A percentile compares a stretch with the other conserved stretches of the same genome.
phyloP scores from a whole-genome alignment of 2,329 filamentous ascomycete genomes.

The Monascus ruber region DNA sequence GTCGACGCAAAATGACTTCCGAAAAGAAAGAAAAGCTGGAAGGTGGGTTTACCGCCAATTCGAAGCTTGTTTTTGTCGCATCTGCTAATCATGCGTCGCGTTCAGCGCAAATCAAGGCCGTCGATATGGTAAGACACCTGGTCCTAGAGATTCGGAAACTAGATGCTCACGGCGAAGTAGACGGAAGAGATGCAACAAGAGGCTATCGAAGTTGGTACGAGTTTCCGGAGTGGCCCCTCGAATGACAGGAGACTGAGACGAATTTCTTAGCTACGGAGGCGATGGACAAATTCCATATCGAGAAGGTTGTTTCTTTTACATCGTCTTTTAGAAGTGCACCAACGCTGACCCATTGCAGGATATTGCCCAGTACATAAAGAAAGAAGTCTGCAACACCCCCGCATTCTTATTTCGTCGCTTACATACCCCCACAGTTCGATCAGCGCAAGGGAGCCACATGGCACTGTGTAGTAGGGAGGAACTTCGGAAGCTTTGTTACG shows the following conservation, averaged over 20 bases:
- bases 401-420: constrained; percentile 8
- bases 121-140: constrained; percentile 70
- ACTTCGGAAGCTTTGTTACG: constrained; percentile 98
- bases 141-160: constrained; percentile 3
- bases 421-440: constrained; percentile 59
- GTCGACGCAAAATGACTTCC: constrained; percentile 28
- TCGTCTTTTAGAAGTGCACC: neutral
- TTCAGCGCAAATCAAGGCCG: constrained; percentile 90
- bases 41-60: constrained; percentile 38
- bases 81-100: constrained; percentile 8
- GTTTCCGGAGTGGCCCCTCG: neutral
- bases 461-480: constrained; percentile 97
- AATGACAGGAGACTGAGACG: constrained; percentile 11
- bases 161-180: constrained; percentile 38
- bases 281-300: constrained; percentile 60
- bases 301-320: constrained; percentile 46
- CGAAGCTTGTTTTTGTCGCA: neutral
- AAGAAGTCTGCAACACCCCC: constrained; percentile 51
- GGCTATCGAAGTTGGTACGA: constrained; percentile 85
- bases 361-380: constrained; percentile 92
- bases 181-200: constrained; percentile 96
- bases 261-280: constrained; percentile 51
- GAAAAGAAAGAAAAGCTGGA: constrained; percentile 64
- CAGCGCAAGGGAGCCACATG: constrained; percentile 94
- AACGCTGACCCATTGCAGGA: constrained; percentile 47